These are phyloP conservation scores for Martensiomyces pterosporus DNA, from an alignment of 192 early-diverging fungal species.

Conservation along the genomic window DNA sequence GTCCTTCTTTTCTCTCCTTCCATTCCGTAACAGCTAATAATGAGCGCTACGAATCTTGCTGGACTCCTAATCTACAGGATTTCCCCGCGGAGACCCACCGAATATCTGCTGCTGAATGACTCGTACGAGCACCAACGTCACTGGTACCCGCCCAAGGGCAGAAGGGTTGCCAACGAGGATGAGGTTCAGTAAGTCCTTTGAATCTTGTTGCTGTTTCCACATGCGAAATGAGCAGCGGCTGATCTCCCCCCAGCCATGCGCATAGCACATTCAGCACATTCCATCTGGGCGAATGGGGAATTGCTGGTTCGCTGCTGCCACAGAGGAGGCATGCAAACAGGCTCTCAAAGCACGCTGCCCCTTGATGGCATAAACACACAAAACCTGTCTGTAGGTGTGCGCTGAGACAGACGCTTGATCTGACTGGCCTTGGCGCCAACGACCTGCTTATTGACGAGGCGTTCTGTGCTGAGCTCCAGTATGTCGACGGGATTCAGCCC, in stretches of 20 bases:
- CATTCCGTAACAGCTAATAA: conserved; percentile 13
- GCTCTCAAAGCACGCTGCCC: too few relatives aligned
- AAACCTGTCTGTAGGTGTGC: conserved; percentile 65
- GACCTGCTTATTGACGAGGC: conserved; percentile 67
- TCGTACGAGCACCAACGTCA: conserved; percentile 73
- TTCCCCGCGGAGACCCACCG: conserved; percentile 56
- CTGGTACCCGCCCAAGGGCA: conserved; percentile 82
- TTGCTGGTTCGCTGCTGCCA: too few relatives aligned
- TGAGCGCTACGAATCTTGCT: conserved; percentile 45
- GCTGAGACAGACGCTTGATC: conserved; percentile 67
- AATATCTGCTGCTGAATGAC: conserved; percentile 83
- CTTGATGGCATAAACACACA: too few relatives aligned
- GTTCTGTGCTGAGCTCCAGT: conserved; percentile 75
- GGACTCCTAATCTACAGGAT: conserved; percentile 73
- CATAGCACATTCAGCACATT: conserved; percentile 1
- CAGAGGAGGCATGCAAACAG: too few relatives aligned
- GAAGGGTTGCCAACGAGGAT: conserved; percentile 73
- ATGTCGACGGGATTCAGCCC: conserved; percentile 74
- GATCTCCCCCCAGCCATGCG: background rate
- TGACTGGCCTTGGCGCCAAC: conserved; percentile 65
- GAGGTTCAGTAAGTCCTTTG: conserved; percentile 66
- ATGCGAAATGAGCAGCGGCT: too few relatives aligned
- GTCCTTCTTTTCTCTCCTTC: too few relatives aligned
- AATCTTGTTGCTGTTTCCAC: background rate
- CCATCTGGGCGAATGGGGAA: too few relatives aligned